Base-by-base conservation (phyloP, 2,329 filamentous ascomycete genomes). In the Drechslerella dactyloides region DNA sequence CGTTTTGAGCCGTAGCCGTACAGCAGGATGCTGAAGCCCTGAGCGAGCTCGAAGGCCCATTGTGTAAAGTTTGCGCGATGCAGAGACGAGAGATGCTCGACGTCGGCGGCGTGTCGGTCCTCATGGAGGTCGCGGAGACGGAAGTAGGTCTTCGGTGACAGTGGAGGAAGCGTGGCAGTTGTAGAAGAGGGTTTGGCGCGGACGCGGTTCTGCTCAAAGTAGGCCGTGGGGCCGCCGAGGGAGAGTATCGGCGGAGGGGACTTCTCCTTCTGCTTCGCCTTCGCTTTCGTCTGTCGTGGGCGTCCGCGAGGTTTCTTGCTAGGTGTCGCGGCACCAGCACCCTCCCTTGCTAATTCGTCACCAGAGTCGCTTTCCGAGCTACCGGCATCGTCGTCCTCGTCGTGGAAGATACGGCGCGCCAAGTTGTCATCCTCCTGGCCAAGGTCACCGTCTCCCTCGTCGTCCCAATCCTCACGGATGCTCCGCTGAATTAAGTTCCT, bases 1-100 rank as follows among this genome's bases (percentile, higher is more conserved):
- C 90, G 85, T 80, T 99, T 99, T 1, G 92, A 96, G 0, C 94
- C 94, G 78, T 91, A 96, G 30, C 94, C 94, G 78, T 96, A 97
- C 0, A 97, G 81, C 78, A 94, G 96, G 57, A 97, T 83, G 77
- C 90, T 92, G 82, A 96, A 97, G 21, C 88, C 87, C 78, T 96
- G 87, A 3, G 87, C 84, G 15, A 97, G 84, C 81, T 99, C 94
- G 78, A 97, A 97, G 0, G 85, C 82, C 94, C 94, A 99, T 78
- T 97, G 94, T 1, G 89, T 85, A 78, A 96, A 97, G 0, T 90
- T 91, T 72, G 89, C 86, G 50, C 86, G 83, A 78, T 97, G 93
- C 21, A 96, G 81, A 5, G 86, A 84, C 75, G 90, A 84, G 24
- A 99, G 82, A 74, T 89, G 89, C 17, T 85, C 83, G 56, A 90